Evolutionary conservation across 176 grass and related monocot genomes (phyloP), one percentile per base, ranked within the genome.

Genomic region (Zea mays): DNA sequence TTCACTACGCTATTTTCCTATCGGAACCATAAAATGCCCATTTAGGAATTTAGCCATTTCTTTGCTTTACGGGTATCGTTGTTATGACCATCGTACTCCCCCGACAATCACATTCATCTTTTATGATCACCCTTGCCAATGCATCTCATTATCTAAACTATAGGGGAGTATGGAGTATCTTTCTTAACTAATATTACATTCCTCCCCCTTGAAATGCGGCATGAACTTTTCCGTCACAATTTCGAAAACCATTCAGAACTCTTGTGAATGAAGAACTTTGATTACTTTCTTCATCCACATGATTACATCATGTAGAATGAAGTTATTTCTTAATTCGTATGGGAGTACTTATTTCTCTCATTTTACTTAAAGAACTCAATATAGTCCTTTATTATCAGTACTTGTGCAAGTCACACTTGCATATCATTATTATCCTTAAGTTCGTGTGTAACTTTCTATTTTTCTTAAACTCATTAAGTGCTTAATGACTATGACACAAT

Each of bases 41-140:
- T 8, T 59, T 19, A 59, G 19, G 56, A 65, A 16, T 65, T 8
- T 7, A 40, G 12, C 36, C 40, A 65, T 65, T 9, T 59, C n/a
- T 59, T 59, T 59, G 3, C 56, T 27, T 59, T 59, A 65, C 14
- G 62, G 62, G 62, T 65, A 65, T 65, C 37, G 14, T 40, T 65
- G 40, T 40, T 40, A 27, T 21, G 59, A 27, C 38, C 38, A 4
- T 39, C 4, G 38, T 39, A 39, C 38, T 39, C 38, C 38, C 38
- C 4, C 38, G 4, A 39, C 38, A 4, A 39, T 39, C 38, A 39
- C 38, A 39, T 39, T 39, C 38, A 39, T 39, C 38, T 39, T 39
- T 39, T 39, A 39, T 39, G 4, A 39, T 39, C 38, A 39, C 38
- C 4, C 38, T 39, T 39, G 38, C 4, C 38, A 39, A 39, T 39